A percentile compares a stretch with the other conserved stretches of the same genome.
phyloP scores from a whole-genome alignment of 225 moss, liverwort and hornwort species.

The Asterella californica region DNA sequence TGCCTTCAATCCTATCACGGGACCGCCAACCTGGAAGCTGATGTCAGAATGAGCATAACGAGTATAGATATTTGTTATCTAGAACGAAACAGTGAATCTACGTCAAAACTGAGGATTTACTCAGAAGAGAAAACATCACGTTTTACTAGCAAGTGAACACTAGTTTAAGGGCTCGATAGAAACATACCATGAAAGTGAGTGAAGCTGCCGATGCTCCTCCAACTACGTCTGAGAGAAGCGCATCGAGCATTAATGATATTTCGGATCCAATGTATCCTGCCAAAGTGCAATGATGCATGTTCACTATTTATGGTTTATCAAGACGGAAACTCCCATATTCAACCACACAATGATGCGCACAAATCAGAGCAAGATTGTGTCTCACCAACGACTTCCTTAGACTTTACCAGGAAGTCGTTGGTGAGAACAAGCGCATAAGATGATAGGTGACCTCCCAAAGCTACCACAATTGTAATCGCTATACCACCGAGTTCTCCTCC shows the following conservation, averaged over 20 bases:
- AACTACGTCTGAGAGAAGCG: conserved; percentile 94
- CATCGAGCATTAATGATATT: conserved; percentile 66
- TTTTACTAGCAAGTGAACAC: neutral
- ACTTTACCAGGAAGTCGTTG: no score
- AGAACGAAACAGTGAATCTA: neutral
- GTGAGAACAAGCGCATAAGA: no score
- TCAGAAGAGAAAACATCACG: neutral
- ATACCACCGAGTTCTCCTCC: neutral
- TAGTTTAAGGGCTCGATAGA: neutral
- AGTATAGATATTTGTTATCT: no score
- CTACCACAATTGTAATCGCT: conserved; percentile 5
- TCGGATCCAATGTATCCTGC: conserved; percentile 58
- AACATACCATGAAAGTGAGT: no score
- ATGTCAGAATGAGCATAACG: neutral
- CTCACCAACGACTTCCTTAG: no score
- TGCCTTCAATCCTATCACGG: conserved; percentile 54
- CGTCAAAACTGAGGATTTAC: neutral
- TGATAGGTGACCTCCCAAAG: neutral
- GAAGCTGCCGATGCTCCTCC: conserved; percentile 86
- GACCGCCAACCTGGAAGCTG: conserved; percentile 72
- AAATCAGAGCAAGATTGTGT: no score
- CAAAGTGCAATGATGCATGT: no score
- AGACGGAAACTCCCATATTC: no score
- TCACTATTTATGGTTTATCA: no score
- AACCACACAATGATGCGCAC: no score